Conservation (phyloP, 306 rosid genomes). For the Crotalaria pallida region DNA sequence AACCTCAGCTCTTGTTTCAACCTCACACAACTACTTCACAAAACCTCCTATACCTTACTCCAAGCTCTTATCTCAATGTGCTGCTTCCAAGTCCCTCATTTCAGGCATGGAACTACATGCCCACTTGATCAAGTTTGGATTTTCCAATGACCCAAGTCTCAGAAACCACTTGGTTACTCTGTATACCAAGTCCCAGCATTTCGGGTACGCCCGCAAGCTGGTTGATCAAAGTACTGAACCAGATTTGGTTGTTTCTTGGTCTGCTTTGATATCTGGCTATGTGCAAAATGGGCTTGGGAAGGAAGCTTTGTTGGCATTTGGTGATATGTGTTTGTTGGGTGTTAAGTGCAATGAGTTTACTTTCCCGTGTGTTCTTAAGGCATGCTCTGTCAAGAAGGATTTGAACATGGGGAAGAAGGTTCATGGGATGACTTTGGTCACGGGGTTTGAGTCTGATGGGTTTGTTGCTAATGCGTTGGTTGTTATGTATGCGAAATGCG, state of each 20-base stretch:
- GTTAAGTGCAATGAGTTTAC: conserved; percentile 68
- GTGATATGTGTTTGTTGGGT: conserved; percentile 52
- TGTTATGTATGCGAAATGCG: conserved; percentile 75
- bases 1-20: not conserved
- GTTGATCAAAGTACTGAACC: conserved; percentile 51
- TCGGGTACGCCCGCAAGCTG: conserved; percentile 59
- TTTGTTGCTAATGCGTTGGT: conserved; percentile 80
- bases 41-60: conserved; percentile 28
- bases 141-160: conserved; percentile 35
- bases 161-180: conserved; percentile 43
- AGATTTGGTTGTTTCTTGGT: conserved; percentile 69
- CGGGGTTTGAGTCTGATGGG: conserved; percentile 71
- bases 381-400: conserved; percentile 54
- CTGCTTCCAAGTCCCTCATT: conserved; percentile 43
- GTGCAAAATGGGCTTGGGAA: conserved; percentile 53
- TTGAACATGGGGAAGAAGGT: conserved; percentile 53
- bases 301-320: conserved; percentile 57
- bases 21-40: conserved; percentile 4
- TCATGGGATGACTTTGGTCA: conserved; percentile 51
- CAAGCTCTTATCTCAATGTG: conserved; percentile 48
- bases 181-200: conserved; percentile 42
- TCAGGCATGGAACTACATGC: conserved; percentile 63
- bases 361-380: conserved; percentile 71
- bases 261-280: conserved; percentile 80
- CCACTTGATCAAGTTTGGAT: conserved; percentile 59